A percentile compares a stretch with the other conserved stretches of the same genome.
Conservation (phyloP, 768 basidiomycete species). For the Amylocystis lapponica region DNA sequence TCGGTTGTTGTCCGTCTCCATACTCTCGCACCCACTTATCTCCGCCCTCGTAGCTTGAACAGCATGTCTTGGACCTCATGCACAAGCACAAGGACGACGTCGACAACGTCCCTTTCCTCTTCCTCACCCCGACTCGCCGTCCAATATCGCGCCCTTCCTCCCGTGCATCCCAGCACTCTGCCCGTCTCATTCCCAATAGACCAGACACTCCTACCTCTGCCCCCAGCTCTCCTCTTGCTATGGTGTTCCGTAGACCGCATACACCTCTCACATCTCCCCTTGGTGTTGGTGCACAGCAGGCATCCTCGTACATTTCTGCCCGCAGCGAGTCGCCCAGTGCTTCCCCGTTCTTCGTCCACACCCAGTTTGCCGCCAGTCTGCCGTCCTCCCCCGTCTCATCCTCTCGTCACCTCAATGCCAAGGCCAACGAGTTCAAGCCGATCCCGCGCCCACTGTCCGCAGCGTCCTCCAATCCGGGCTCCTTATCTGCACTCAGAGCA, state of each 20-base stretch:
- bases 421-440: conserved; percentile 86
- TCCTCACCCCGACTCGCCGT: conserved; percentile 72
- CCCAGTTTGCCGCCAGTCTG: conserved; percentile 73
- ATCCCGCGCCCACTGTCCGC: conserved; percentile 76
- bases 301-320: conserved; percentile 51
- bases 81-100: conserved; percentile 89
- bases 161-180: conserved; percentile 66
- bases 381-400: conserved; percentile 83
- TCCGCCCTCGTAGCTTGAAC: conserved; percentile 58
- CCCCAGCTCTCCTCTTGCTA: conserved; percentile 70
- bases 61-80: conserved; percentile 91
- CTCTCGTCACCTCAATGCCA: conserved; percentile 81
- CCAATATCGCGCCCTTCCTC: conserved; percentile 80
- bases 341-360: conserved; percentile 63
- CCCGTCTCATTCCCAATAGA: conserved; percentile 52
- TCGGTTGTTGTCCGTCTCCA: conserved; percentile 29
- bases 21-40: too few relatives aligned
- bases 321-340: conserved; percentile 51
- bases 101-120: conserved; percentile 76
- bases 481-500: conserved; percentile 44
- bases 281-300: conserved; percentile 52
- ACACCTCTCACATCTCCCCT: conserved; percentile 76
- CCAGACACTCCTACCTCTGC: conserved; percentile 75
- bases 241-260: conserved; percentile 72
- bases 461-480: conserved; percentile 55